phyloP scores from a whole-genome alignment of 768 basidiomycete genomes.

The Podaxis sp. region DNA sequence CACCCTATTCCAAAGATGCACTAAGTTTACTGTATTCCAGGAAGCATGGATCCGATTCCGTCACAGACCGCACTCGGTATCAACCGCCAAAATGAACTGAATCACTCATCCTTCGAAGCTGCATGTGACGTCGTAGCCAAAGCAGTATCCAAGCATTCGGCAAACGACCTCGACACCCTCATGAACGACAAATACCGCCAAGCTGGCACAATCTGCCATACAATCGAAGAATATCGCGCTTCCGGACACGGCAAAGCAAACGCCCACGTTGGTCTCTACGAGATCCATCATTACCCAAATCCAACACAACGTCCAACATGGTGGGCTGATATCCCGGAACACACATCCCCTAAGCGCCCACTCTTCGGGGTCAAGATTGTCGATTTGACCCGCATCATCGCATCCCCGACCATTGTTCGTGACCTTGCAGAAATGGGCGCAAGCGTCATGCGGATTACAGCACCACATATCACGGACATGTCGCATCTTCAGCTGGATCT shows the following conservation, averaged over 20 bases:
- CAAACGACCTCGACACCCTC: slow-evolving; percentile 20
- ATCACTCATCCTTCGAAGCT: slow-evolving; percentile 6
- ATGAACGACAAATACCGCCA: slow-evolving; percentile 26
- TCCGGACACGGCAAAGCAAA: slow-evolving; percentile 26
- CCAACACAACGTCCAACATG: slow-evolving; percentile 19
- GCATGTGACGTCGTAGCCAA: slow-evolving; percentile 15
- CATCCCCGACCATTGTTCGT: slow-evolving; percentile 23
- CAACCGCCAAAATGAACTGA: neutral
- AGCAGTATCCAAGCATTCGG: slow-evolving; percentile 16
- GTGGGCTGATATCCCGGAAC: slow-evolving; percentile 21
- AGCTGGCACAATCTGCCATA: slow-evolving; percentile 25
- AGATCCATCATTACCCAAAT: slow-evolving; percentile 25
- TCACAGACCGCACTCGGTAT: slow-evolving; percentile 15
- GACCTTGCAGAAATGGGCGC: slow-evolving; percentile 30
- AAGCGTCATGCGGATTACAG: slow-evolving; percentile 28
- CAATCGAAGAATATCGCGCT: slow-evolving; percentile 22
- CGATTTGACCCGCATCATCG: slow-evolving; percentile 30
- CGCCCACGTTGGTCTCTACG: slow-evolving; percentile 25
- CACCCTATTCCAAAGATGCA: neutral
- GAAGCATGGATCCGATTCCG: slow-evolving; percentile 17
- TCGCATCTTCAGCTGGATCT: slow-evolving; percentile 22
- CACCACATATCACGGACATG: slow-evolving; percentile 26
- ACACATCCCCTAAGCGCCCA: slow-evolving; percentile 18
- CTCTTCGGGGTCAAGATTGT: slow-evolving; percentile 27
- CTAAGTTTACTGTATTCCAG: slow-evolving; percentile 9